These are phyloP conservation scores for Ceratocystis eucalypticola DNA, from an alignment of 2,329 filamentous ascomycete species.

Conservation along the genomic window DNA sequence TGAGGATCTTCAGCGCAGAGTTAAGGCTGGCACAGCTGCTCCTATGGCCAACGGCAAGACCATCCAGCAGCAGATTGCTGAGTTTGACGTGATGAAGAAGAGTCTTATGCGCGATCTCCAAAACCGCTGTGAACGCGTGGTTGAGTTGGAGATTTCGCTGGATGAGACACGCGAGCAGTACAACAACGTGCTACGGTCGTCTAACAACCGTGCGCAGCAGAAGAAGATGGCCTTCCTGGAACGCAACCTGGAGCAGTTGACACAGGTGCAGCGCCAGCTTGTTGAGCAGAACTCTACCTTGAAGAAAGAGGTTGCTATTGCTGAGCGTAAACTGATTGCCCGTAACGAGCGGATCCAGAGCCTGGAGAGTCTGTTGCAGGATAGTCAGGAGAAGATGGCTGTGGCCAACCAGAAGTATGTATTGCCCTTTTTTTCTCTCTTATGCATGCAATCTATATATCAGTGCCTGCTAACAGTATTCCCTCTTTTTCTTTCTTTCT, in stretches of 20 bases:
- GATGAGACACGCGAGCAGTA: conserved; percentile 98
- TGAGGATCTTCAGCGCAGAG: conserved; percentile 61
- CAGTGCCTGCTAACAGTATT: conserved; percentile 8
- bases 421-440: conserved; percentile 6
- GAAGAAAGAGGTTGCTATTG: conserved; percentile 98
- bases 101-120: conserved; percentile 96
- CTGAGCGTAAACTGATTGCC: conserved; percentile 90
- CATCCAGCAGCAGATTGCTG: conserved; percentile 91
- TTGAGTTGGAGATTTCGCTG: conserved; percentile 93
- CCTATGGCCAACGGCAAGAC: conserved; percentile 74
- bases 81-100: conserved; percentile 99
- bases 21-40: conserved; percentile 47
- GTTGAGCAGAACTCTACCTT: conserved; percentile 94
- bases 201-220: conserved; percentile 96
- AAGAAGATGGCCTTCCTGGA: conserved; percentile 99
- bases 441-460: not conserved
- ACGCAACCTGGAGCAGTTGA: conserved; percentile 93
- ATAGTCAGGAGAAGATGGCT: conserved; percentile 96
- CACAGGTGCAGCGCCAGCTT: conserved; percentile 90
- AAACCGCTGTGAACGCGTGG: conserved; percentile 94
- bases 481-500: not conserved
- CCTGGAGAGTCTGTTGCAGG: conserved; percentile 79
- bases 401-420: conserved; percentile 92
- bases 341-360: conserved; percentile 94
- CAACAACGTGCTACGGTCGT: conserved; percentile 92